phyloP scores from a whole-genome alignment of 306 rosid genomes.

The Pterocarpus santalinus region DNA sequence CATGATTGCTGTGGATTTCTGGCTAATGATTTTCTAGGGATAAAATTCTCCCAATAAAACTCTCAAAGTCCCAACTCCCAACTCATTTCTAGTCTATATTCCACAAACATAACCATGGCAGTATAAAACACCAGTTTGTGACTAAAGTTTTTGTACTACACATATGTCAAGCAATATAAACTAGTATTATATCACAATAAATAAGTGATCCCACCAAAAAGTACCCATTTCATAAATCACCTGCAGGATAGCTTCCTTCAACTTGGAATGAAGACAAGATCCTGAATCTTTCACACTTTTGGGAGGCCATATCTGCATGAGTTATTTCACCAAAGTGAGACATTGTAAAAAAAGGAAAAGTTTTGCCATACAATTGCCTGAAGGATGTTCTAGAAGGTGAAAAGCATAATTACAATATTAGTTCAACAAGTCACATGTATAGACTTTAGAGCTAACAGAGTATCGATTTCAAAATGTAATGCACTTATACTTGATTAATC shows the following conservation, averaged over 20 bases:
- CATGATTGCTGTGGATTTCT: neutral
- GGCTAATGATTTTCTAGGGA: constrained; percentile 9
- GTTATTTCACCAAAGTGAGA: constrained; percentile 39
- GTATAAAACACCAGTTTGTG: neutral
- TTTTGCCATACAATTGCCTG: neutral
- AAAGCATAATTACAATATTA: constrained; percentile 20
- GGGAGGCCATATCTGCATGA: constrained; percentile 98
- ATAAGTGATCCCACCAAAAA: constrained; percentile 31
- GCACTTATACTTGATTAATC: constrained; percentile 29
- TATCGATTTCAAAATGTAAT: constrained; percentile 16
- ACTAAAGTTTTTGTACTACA: constrained; percentile 18
- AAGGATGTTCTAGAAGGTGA: constrained; percentile 34
- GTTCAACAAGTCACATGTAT: constrained; percentile 14
- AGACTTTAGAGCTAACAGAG: neutral
- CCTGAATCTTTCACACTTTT: constrained; percentile 95
- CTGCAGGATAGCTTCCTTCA: constrained; percentile 97
- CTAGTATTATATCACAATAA: constrained; percentile 32
- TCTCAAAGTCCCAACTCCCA: neutral
- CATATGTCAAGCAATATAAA: constrained; percentile 32
- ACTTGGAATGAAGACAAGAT: constrained; percentile 81
- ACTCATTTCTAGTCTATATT: constrained; percentile 36
- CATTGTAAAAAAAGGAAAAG: neutral
- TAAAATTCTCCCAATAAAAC: constrained; percentile 35
- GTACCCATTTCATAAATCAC: constrained; percentile 50
- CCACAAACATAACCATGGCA: constrained; percentile 12